phyloP scores from a whole-genome alignment of 2,329 filamentous ascomycete species.

The Aspergillus amoenus region DNA sequence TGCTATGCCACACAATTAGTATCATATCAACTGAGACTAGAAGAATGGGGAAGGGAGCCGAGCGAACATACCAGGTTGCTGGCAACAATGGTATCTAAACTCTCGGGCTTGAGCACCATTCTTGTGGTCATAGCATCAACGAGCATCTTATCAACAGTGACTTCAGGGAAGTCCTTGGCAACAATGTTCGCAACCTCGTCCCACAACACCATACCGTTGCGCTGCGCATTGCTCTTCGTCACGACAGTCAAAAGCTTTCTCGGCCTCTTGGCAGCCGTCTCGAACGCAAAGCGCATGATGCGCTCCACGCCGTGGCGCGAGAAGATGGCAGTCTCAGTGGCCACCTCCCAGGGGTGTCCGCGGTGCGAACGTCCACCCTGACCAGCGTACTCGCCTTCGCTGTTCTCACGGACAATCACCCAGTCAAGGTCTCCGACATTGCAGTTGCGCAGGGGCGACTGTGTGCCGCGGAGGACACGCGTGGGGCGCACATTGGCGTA shows the following conservation, averaged over 20 bases:
- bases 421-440: constrained; percentile 62
- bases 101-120: constrained; percentile 62
- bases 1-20: constrained; percentile 27
- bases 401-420: constrained; percentile 67
- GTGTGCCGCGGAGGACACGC: constrained; percentile 60
- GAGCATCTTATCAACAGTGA: constrained; percentile 64
- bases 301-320: constrained; percentile 59
- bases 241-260: constrained; percentile 62
- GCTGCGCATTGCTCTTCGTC: constrained; percentile 65
- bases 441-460: constrained; percentile 56
- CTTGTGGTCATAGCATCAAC: constrained; percentile 67
- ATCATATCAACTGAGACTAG: not conserved
- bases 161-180: constrained; percentile 59
- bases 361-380: constrained; percentile 63
- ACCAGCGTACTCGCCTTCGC: constrained; percentile 65
- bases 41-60: not conserved
- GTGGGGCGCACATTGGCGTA: constrained; percentile 69
- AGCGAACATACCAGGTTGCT: constrained; percentile 51
- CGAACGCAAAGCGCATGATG: constrained; percentile 64
- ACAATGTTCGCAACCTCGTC: constrained; percentile 61
- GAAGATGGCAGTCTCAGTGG: constrained; percentile 65
- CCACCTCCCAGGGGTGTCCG: constrained; percentile 59
- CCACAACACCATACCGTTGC: constrained; percentile 69
- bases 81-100: constrained; percentile 63
- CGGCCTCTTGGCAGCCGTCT: constrained; percentile 57